A percentile compares a stretch with the other conserved stretches of the same genome.
phyloP scores from a whole-genome alignment of 176 grass and related monocot genomes.

The Carex kokanica region DNA sequence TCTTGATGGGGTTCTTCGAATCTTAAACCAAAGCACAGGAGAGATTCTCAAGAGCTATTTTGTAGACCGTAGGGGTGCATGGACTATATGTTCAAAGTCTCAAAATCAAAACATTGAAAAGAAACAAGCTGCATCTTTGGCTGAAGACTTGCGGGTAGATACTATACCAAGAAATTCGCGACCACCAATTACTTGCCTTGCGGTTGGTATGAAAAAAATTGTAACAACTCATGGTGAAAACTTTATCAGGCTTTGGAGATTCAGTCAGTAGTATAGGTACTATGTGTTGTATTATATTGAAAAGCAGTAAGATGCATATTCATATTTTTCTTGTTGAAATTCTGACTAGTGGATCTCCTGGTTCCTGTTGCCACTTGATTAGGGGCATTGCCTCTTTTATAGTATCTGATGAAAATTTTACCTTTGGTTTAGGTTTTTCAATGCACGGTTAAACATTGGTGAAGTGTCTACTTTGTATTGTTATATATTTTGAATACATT shows the following conservation, averaged over 20 bases:
- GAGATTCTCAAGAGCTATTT: constrained; percentile 45
- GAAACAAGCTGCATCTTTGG: constrained; percentile 41
- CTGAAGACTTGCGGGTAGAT: constrained; percentile 39
- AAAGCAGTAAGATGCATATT: not conserved
- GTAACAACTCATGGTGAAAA: constrained; percentile 78
- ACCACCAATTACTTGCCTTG: constrained; percentile 52
- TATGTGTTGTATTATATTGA: not conserved
- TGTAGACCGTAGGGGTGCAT: constrained; percentile 22
- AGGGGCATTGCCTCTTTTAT: not conserved
- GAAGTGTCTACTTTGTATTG: not conserved
- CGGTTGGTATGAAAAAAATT: constrained; percentile 82
- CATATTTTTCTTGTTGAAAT: not conserved
- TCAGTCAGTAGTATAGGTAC: constrained; percentile 4
- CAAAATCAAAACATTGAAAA: constrained; percentile 38
- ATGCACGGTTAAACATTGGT: not conserved
- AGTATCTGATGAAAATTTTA: not conserved
- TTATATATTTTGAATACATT: not conserved
- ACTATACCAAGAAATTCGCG: constrained; percentile 47
- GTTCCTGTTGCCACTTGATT: not conserved
- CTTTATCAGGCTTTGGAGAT: constrained; percentile 72
- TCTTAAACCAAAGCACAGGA: constrained; percentile 66
- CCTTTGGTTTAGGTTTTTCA: not conserved
- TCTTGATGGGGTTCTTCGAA: constrained; percentile 72
- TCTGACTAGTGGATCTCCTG: not conserved
- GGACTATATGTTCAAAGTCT: constrained; percentile 7